Conservation (phyloP, 2,329 filamentous ascomycete species). For the Phoma sp. region DNA sequence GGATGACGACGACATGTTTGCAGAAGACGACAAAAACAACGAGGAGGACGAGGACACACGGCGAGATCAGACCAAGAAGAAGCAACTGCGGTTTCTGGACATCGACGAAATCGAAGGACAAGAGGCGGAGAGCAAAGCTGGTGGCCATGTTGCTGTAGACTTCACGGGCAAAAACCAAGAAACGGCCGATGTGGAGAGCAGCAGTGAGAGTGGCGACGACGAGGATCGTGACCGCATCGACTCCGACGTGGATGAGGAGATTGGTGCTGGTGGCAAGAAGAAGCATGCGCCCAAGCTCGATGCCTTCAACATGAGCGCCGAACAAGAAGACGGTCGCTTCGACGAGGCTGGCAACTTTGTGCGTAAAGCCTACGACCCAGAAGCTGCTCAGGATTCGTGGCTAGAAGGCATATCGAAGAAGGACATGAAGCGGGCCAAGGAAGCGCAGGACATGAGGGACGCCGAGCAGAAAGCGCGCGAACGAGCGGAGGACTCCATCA, state of each 20-base stretch:
- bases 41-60: constrained; percentile 60
- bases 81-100: constrained; percentile 66
- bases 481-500: constrained; percentile 74
- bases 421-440: constrained; percentile 86
- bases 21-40: constrained; percentile 65
- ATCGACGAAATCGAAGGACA: constrained; percentile 78
- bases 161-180: constrained; percentile 54
- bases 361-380: constrained; percentile 84
- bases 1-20: constrained; percentile 77
- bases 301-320: constrained; percentile 90
- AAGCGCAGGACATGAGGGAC: constrained; percentile 85
- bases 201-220: constrained; percentile 65
- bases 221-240: constrained; percentile 71
- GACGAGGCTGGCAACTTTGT: constrained; percentile 92
- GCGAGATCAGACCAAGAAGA: constrained; percentile 65
- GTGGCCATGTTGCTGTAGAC: constrained; percentile 68
- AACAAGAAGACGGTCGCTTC: constrained; percentile 91
- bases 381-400: constrained; percentile 91
- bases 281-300: constrained; percentile 92
- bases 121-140: constrained; percentile 73
- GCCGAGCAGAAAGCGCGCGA: constrained; percentile 74
- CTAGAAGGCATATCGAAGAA: constrained; percentile 91
- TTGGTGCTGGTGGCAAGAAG: constrained; percentile 89
- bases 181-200: constrained; percentile 69
- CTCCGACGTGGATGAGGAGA: constrained; percentile 78